These are phyloP conservation scores for Lactarius psammicola DNA, from an alignment of 768 basidiomycete genomes.

Conservation along the genomic window DNA sequence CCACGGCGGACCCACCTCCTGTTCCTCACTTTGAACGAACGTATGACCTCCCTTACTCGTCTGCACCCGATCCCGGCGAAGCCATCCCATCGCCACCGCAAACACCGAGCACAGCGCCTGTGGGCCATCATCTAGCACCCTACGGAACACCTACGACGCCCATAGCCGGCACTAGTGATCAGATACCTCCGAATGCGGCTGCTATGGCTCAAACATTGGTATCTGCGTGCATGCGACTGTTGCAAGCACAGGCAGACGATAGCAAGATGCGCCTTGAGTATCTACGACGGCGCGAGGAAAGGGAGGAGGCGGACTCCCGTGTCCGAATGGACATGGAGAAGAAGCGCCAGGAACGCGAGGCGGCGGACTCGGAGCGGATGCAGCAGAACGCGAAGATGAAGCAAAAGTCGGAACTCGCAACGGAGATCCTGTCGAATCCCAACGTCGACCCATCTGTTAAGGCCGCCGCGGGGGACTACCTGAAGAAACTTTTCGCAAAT, in stretches of 20 bases:
- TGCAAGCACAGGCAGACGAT: slow-evolving; percentile 67
- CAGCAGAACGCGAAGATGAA: slow-evolving; percentile 52
- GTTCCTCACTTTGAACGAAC: slow-evolving; percentile 26
- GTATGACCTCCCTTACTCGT: slow-evolving; percentile 18
- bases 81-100: slow-evolving; percentile 29
- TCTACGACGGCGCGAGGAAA: slow-evolving; percentile 61
- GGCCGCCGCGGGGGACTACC: slow-evolving; percentile 66
- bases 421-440: slow-evolving; percentile 62
- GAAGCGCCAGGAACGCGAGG: slow-evolving; percentile 53
- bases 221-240: slow-evolving; percentile 53
- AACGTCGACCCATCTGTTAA: slow-evolving; percentile 58
- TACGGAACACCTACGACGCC: slow-evolving; percentile 22
- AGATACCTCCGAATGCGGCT: slow-evolving; percentile 47
- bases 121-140: slow-evolving; percentile 14
- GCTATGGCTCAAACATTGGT: slow-evolving; percentile 55
- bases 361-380: slow-evolving; percentile 52
- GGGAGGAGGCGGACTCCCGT: slow-evolving; percentile 60
- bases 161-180: slow-evolving; percentile 36
- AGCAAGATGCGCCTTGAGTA: slow-evolving; percentile 70
- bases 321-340: slow-evolving; percentile 54
- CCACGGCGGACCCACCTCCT: slow-evolving; percentile 24
- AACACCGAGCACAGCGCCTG: slow-evolving; percentile 25
- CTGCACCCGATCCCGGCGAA: slow-evolving; percentile 27
- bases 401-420: slow-evolving; percentile 64
- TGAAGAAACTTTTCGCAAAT: slow-evolving; percentile 60